Percentiles rank a stretch among this genome's conserved stretches.
Evolutionary conservation across 345 rosid species (phyloP).

Genomic region (Linum usitatissimum): DNA sequence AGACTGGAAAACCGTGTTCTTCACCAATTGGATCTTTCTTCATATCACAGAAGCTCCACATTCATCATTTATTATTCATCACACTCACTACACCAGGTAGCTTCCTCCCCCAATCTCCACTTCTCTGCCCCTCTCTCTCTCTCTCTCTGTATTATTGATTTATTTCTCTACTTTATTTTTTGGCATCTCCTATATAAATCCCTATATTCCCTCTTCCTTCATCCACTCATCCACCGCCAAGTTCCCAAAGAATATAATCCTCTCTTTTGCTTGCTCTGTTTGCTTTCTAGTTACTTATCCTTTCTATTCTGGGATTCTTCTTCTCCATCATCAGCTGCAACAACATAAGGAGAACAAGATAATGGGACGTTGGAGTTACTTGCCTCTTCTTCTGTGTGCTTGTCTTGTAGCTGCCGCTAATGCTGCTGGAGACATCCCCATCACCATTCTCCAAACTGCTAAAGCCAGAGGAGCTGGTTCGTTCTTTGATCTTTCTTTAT

Average conservation of each 20-base stretch:
- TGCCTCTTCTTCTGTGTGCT: background rate
- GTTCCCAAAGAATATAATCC: background rate
- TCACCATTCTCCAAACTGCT: background rate
- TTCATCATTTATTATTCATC: too few relatives aligned
- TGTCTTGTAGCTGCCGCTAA: background rate
- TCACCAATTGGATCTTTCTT: too few relatives aligned
- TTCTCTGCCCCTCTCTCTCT: background rate
- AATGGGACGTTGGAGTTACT: background rate
- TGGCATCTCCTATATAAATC: too few relatives aligned
- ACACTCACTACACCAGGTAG: too few relatives aligned
- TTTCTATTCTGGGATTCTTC: conserved; percentile 22
- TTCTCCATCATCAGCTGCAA: conserved; percentile 9
- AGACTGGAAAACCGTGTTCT: too few relatives aligned
- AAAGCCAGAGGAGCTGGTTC: conserved; percentile 72
- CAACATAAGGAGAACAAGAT: background rate
- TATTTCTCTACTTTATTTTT: background rate
- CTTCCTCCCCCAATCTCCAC: background rate
- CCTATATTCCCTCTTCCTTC: background rate
- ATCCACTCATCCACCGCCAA: background rate
- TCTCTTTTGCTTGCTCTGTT: background rate
- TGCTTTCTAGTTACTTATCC: background rate
- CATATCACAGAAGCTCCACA: too few relatives aligned
- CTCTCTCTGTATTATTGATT: background rate
- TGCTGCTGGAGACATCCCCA: background rate
- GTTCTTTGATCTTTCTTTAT: background rate